Conservation (phyloP, 2,329 filamentous ascomycete genomes). For the Neonectria sp. region DNA sequence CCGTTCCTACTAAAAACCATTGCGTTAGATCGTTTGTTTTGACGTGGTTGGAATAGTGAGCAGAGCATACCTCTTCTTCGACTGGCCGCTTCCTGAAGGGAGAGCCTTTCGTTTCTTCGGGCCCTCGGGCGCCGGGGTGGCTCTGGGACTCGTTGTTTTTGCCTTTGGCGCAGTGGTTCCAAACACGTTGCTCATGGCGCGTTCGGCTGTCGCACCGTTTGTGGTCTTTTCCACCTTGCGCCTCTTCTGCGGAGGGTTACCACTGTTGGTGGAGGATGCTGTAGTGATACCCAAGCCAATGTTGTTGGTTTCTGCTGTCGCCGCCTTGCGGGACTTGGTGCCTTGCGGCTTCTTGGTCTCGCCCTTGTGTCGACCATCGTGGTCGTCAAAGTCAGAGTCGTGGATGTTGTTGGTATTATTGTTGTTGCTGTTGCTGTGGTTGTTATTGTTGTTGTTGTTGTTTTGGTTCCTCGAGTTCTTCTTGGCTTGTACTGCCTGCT, state of each 20-base stretch:
- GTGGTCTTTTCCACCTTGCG: conserved; percentile 83
- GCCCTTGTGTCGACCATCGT: conserved; percentile 64
- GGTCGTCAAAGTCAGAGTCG: conserved; percentile 88
- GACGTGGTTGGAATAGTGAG: not conserved
- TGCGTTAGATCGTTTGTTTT: conserved; percentile 33
- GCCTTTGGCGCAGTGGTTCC: conserved; percentile 67
- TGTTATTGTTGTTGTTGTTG: conserved; percentile 41
- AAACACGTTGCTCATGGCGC: conserved; percentile 75
- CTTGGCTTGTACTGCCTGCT: conserved; percentile 84
- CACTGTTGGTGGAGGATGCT: conserved; percentile 65
- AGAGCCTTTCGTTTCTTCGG: conserved; percentile 81
- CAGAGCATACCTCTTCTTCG: conserved; percentile 83
- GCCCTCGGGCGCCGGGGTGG: conserved; percentile 76
- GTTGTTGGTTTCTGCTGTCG: conserved; percentile 65
- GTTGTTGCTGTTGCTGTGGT: conserved; percentile 65
- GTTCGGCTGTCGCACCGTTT: conserved; percentile 72
- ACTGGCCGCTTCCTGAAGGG: conserved; percentile 75
- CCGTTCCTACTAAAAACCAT: conserved; percentile 52
- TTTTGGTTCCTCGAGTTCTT: conserved; percentile 77
- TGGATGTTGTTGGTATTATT: conserved; percentile 37
- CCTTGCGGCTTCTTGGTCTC: conserved; percentile 75
- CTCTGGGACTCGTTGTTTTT: conserved; percentile 76
- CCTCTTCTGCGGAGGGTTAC: conserved; percentile 77
- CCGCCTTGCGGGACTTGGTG: conserved; percentile 75
- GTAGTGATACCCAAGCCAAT: conserved; percentile 78